A percentile compares a stretch with the other conserved stretches of the same genome.
Evolutionary conservation across 495 filamentous ascomycete genomes (phyloP).

Genomic region (Acidiella bohemica): DNA sequence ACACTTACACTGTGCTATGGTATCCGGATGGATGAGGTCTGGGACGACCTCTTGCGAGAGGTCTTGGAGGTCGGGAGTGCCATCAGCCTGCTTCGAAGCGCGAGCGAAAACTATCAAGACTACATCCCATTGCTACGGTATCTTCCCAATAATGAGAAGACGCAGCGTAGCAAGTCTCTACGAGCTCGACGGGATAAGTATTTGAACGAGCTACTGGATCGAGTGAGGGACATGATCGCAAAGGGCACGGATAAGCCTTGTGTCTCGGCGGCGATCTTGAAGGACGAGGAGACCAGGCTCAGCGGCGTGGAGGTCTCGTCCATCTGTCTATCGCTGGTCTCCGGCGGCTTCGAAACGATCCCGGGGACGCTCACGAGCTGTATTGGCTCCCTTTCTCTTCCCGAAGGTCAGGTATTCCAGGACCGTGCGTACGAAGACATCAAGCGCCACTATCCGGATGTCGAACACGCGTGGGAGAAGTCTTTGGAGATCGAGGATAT

Average conservation of each 20-base stretch:
- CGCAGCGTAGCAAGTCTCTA: slow-evolving; percentile 33
- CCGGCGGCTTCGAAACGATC: slow-evolving; percentile 41
- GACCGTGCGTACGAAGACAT: slow-evolving; percentile 43
- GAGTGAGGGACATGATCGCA: slow-evolving; percentile 36
- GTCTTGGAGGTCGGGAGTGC: slow-evolving; percentile 39
- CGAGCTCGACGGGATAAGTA: slow-evolving; percentile 36
- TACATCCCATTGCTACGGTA: slow-evolving; percentile 38
- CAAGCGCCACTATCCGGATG: slow-evolving; percentile 35
- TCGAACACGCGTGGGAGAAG: slow-evolving; percentile 37
- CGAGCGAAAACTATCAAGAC: slow-evolving; percentile 40
- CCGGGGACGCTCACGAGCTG: slow-evolving; percentile 36
- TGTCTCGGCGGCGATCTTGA: slow-evolving; percentile 33
- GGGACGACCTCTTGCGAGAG: slow-evolving; percentile 37
- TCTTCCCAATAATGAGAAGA: slow-evolving; percentile 38
- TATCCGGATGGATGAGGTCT: slow-evolving; percentile 40
- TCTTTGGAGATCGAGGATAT: slow-evolving; percentile 41
- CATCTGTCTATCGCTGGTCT: slow-evolving; percentile 38
- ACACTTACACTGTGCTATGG: slow-evolving; percentile 42
- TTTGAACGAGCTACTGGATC: slow-evolving; percentile 34
- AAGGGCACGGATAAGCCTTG: not conserved
- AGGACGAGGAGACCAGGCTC: slow-evolving; percentile 38
- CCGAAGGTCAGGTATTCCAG: slow-evolving; percentile 37
- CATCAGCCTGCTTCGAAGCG: slow-evolving; percentile 36
- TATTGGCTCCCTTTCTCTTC: slow-evolving; percentile 37
- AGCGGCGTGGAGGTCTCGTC: slow-evolving; percentile 37